These are phyloP conservation scores for Dothiorella sarmentorum DNA, from an alignment of 2,329 filamentous ascomycete genomes.

Conservation along the genomic window DNA sequence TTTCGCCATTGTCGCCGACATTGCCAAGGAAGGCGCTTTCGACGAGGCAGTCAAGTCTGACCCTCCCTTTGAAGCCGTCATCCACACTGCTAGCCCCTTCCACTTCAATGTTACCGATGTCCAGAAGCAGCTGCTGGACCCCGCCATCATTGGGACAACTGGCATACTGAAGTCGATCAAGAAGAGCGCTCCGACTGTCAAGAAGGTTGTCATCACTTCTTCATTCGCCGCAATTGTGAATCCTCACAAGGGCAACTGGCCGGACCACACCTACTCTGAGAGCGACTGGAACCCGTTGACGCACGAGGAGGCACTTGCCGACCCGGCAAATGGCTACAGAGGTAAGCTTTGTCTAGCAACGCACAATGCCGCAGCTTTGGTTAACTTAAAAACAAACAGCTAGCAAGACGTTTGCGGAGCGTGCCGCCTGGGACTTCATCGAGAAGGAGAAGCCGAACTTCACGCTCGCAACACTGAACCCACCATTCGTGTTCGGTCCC, in stretches of 20 bases:
- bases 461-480: constrained; percentile 47
- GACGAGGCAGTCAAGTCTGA: constrained; percentile 56
- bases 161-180: constrained; percentile 62
- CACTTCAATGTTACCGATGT: constrained; percentile 70
- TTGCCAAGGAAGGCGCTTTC: constrained; percentile 68
- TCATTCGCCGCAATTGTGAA: constrained; percentile 66
- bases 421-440: constrained; percentile 52
- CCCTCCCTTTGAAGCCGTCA: constrained; percentile 66
- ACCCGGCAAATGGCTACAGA: constrained; percentile 45
- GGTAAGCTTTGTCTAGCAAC: constrained; percentile 21
- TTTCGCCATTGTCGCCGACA: constrained; percentile 68
- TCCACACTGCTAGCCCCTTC: constrained; percentile 56
- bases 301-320: constrained; percentile 46
- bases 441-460: constrained; percentile 52
- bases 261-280: constrained; percentile 51
- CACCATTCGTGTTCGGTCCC: constrained; percentile 50
- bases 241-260: constrained; percentile 49
- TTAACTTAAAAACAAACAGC: constrained; percentile 28
- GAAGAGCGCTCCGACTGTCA: constrained; percentile 61
- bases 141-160: constrained; percentile 61
- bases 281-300: constrained; percentile 58
- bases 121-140: constrained; percentile 60
- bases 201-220: constrained; percentile 68
- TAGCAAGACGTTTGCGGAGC: constrained; percentile 62
- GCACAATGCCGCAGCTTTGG: not conserved